Conservation (phyloP, 768 basidiomycete genomes). For the Coprinopsis strossmayeri region DNA sequence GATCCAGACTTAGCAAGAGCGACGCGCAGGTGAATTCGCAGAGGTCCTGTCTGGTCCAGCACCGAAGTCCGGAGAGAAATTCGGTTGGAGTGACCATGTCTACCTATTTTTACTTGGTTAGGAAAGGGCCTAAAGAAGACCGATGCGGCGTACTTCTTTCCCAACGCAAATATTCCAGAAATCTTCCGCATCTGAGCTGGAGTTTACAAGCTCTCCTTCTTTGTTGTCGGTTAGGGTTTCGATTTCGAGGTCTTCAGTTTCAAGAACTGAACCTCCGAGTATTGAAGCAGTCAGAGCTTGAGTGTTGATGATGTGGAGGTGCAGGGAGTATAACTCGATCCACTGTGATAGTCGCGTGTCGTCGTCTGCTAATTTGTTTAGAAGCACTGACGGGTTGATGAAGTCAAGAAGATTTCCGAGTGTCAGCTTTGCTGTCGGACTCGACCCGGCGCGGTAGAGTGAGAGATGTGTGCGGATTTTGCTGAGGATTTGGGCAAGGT, state of each 20-base stretch:
- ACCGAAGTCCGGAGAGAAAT: conserved; percentile 9
- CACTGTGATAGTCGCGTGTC: conserved; percentile 17
- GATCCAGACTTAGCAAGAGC: conserved; percentile 14
- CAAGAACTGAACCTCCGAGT: too few species aligned
- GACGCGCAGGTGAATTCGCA: conserved; percentile 10
- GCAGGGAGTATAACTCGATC: conserved; percentile 14
- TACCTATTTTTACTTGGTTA: too few species aligned
- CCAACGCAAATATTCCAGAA: conserved; percentile 22
- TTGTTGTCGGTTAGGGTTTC: conserved; percentile 9
- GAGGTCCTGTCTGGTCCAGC: conserved; percentile 12
- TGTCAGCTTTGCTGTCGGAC: too few species aligned
- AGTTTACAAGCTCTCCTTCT: conserved; percentile 11
- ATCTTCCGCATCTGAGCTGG: conserved; percentile 5
- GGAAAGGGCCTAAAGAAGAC: background rate
- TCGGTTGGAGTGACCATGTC: background rate
- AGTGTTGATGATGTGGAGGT: background rate
- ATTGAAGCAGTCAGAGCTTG: too few species aligned
- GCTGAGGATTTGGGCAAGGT: conserved; percentile 14
- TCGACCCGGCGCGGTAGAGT: conserved; percentile 13
- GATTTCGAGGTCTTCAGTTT: conserved; percentile 1
- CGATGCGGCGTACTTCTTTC: conserved; percentile 14
- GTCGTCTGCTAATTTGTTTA: conserved; percentile 18
- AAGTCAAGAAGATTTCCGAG: conserved; percentile 12
- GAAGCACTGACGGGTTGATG: conserved; percentile 14
- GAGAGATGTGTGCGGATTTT: conserved; percentile 16